Conservation (phyloP, 1,284 basidiomycete genomes). For the Trametes hirsuta region DNA sequence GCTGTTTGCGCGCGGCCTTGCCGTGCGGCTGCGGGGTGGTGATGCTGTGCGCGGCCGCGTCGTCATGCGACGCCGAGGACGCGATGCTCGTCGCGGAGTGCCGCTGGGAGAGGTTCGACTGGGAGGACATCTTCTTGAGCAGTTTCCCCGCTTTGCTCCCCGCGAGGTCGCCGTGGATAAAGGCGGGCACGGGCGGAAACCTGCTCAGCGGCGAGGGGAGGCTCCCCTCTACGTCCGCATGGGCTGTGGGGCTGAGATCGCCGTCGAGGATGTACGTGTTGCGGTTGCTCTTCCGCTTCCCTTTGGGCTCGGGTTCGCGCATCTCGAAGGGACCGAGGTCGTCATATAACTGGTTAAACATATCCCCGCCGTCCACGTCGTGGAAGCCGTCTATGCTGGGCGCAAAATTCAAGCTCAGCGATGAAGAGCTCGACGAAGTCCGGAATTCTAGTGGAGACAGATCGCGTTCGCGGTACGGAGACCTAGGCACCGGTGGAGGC, state of each 20-base stretch:
- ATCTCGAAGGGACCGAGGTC: slow-evolving; percentile 20
- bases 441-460: slow-evolving; percentile 33
- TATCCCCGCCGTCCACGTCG: slow-evolving; percentile 24
- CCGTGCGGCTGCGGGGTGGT: slow-evolving; percentile 1
- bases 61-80: slow-evolving; percentile 29
- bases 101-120: slow-evolving; percentile 50
- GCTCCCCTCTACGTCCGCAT: not conserved
- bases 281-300: slow-evolving; percentile 17
- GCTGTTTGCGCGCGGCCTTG: slow-evolving; percentile 38
- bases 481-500: slow-evolving; percentile 29
- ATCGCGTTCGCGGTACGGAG: slow-evolving; percentile 22
- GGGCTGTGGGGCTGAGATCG: slow-evolving; percentile 7
- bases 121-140: slow-evolving; percentile 60
- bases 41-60: slow-evolving; percentile 10
- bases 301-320: slow-evolving; percentile 12
- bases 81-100: slow-evolving; percentile 27
- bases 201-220: slow-evolving; percentile 24
- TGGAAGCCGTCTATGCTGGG: slow-evolving; percentile 26
- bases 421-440: slow-evolving; percentile 43
- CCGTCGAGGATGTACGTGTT: slow-evolving; percentile 15
- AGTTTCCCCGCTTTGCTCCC: slow-evolving; percentile 38
- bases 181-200: slow-evolving; percentile 22
- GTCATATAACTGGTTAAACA: slow-evolving; percentile 23
- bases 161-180: slow-evolving; percentile 15
- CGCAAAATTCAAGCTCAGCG: slow-evolving; percentile 33